Percentiles rank a stretch among this genome's conserved stretches.
phyloP scores from a whole-genome alignment of 2,329 filamentous ascomycete species.

The Talaromyces sp. region DNA sequence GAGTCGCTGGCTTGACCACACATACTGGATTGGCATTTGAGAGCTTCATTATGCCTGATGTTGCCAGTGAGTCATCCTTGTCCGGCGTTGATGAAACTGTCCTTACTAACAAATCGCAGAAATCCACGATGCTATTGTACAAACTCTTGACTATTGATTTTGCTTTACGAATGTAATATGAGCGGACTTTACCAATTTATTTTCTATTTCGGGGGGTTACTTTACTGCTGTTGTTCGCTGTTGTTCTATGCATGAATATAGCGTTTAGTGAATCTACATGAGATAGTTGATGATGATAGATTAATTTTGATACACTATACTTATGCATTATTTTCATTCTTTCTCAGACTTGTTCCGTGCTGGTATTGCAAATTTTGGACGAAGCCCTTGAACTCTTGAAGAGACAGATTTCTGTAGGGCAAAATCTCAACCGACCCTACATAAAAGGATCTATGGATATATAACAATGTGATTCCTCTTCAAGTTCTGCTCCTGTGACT shows the following conservation, averaged over 20 bases:
- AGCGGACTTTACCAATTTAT: not conserved
- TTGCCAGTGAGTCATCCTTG: conserved; percentile 67
- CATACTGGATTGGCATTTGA: conserved; percentile 79
- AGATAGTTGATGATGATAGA: not conserved
- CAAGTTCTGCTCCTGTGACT: not conserved
- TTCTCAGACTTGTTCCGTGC: not conserved
- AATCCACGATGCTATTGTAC: conserved; percentile 70
- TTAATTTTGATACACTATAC: not conserved
- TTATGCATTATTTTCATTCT: not conserved
- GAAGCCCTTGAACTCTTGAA: not conserved
- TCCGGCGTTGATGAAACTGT: not conserved
- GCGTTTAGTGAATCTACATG: not conserved
- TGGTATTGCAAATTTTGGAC: not conserved
- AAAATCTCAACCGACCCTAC: not conserved
- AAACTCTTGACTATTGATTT: conserved; percentile 62
- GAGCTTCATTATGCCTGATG: conserved; percentile 77
- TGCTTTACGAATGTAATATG: not conserved
- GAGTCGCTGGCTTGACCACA: conserved; percentile 87
- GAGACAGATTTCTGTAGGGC: not conserved
- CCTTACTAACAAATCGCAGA: conserved; percentile 46
- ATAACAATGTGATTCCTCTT: not conserved
- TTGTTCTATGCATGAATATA: not conserved
- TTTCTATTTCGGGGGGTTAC: not conserved
- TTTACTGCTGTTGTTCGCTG: not conserved
- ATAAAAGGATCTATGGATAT: not conserved